A percentile compares a stretch with the other conserved stretches of the same genome.
Evolutionary conservation across 495 filamentous ascomycete species (phyloP).

Genomic region (Aspergillus conjunctus): DNA sequence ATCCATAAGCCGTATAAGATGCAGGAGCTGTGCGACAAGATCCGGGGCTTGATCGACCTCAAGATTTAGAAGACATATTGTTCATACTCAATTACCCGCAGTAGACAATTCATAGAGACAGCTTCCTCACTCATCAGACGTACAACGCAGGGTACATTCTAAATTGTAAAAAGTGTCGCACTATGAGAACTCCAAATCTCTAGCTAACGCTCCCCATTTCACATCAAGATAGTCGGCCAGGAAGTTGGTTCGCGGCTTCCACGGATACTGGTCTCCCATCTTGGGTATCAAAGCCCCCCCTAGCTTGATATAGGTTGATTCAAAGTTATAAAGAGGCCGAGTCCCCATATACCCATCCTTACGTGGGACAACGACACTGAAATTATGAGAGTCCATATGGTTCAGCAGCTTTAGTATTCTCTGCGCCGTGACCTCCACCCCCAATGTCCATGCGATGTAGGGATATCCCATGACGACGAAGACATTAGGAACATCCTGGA

Average conservation of each 20-base stretch:
- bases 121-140: no score
- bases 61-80: no score
- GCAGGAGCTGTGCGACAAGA: slow-evolving; percentile 69
- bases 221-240: neutral
- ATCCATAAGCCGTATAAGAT: slow-evolving; percentile 82
- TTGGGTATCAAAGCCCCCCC: neutral
- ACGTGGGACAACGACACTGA: neutral
- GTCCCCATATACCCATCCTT: neutral
- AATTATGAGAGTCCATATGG: neutral
- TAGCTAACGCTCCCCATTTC: neutral
- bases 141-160: no score
- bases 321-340: neutral
- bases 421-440: neutral
- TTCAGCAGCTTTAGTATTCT: neutral
- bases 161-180: no score
- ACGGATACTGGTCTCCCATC: neutral
- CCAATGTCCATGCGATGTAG: neutral
- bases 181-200: slow-evolving; percentile 3
- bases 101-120: no score
- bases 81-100: no score
- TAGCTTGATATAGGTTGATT: neutral
- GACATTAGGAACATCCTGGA: slow-evolving; percentile 1
- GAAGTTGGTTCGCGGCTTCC: neutral
- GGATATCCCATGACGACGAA: neutral
- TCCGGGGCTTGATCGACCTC: slow-evolving; percentile 31